Evolutionary conservation across 2,329 filamentous ascomycete genomes (phyloP).

Genomic region (Berkeleyomyces rouxiae): DNA sequence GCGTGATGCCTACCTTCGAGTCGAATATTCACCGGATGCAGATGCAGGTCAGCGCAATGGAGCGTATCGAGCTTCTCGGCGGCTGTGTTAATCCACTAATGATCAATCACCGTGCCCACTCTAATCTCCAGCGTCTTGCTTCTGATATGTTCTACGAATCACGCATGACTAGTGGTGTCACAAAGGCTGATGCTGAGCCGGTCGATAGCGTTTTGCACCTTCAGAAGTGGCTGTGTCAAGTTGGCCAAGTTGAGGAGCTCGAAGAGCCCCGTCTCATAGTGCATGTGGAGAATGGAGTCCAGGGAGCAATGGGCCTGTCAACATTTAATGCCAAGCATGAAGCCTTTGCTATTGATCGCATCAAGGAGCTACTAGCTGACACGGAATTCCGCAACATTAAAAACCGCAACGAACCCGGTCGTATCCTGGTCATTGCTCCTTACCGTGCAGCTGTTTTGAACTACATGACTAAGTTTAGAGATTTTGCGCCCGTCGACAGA

Average conservation of each 20-base stretch:
- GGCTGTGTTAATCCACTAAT: conserved; percentile 22
- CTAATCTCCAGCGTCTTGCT: conserved; percentile 25
- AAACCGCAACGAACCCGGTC: conserved; percentile 18
- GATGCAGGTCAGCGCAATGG: conserved; percentile 24
- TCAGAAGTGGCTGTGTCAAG: conserved; percentile 18
- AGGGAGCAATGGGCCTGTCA: conserved; percentile 20
- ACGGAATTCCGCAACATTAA: conserved; percentile 20
- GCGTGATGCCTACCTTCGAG: conserved; percentile 9
- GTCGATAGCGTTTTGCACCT: conserved; percentile 17
- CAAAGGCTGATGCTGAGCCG: conserved; percentile 15
- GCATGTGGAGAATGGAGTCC: conserved; percentile 18
- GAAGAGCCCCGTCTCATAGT: conserved; percentile 25
- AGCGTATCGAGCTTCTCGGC: conserved; percentile 21
- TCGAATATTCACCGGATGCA: conserved; percentile 22
- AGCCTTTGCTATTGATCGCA: conserved; percentile 22
- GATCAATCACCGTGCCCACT: conserved; percentile 24
- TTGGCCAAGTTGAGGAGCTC: conserved; percentile 16
- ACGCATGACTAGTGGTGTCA: conserved; percentile 20
- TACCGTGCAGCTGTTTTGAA: conserved; percentile 25
- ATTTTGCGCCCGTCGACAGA: conserved; percentile 18
- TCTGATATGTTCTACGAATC: conserved; percentile 27
- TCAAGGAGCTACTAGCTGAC: conserved; percentile 20
- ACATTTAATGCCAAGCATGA: conserved; percentile 27
- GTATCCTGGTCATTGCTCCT: conserved; percentile 28
- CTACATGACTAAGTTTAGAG: conserved; percentile 21